Base-by-base conservation (phyloP, 2,329 filamentous ascomycete genomes). In the Hirsutella rhossiliensis region DNA sequence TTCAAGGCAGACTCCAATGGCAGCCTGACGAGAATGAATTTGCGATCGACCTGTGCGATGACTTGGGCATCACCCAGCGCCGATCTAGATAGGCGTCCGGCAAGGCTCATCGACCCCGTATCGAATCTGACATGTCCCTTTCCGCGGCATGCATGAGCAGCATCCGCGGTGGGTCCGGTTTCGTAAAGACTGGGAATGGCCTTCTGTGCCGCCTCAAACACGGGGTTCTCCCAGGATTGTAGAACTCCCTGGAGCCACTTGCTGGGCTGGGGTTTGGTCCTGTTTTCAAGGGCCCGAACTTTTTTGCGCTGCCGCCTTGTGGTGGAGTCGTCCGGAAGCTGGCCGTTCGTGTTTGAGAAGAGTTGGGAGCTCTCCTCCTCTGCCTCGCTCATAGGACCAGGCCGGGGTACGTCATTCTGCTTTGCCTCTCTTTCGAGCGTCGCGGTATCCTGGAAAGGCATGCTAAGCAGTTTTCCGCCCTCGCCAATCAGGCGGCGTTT, bases 1-100 rank as follows among this genome's bases (percentile, higher is more conserved):
- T 37, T 41, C 11, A 15, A 17, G n/a, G 38, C 11, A 17, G 34
- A 19, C 19, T 55, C 43, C 13, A 58, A 47, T 0, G 62, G 58
- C 41, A 86, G 64, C 48, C 76, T 82, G 19, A 80, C 69, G 1
- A 98, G 64, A 15, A 98, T 83, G 57, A 94, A 98, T 59, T 98
- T 98, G 13, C 68, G 72, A 58, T 97, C 90, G 1, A 98, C 82
- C 56, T 98, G 92, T 0, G 80, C 73, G 37, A 98, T 73, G 0
- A 95, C 68, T 41, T 75, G 64, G 0, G 85, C 84, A 8, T 63
- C 56, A 2, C 61, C 57, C 9, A 96, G 65, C 0, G 71, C 72
- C 5, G 66, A 55, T 50, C 80, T 85, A 1, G 80, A 84, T 1
- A 96, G 60, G 11, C 67, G 66, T 0, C 69, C 65, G 28, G 61